A percentile compares a stretch with the other conserved stretches of the same genome.
Conservation (phyloP, 495 filamentous ascomycete species). For the Lindgomyces ingoldianus region DNA sequence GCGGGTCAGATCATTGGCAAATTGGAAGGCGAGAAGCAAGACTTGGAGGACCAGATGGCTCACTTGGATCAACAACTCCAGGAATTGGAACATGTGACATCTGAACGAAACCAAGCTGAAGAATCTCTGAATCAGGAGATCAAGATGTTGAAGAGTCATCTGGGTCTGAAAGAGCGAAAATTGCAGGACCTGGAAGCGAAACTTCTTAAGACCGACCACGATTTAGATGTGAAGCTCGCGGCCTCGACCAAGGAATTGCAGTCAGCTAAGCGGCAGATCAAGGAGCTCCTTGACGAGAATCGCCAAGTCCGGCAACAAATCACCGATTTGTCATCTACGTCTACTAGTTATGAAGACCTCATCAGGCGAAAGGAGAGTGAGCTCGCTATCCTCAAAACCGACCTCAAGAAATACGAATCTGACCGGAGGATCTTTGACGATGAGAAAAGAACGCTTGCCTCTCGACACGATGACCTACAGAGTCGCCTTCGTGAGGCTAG, state of each 20-base stretch:
- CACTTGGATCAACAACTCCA: conserved; percentile 68
- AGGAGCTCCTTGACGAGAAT: conserved; percentile 79
- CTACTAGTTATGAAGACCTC: conserved; percentile 90
- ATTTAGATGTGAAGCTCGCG: conserved; percentile 82
- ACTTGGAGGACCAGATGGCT: conserved; percentile 64
- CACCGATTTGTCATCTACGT: conserved; percentile 83
- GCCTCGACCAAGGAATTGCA: conserved; percentile 82
- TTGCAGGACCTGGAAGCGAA: conserved; percentile 83
- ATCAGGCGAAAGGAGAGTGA: conserved; percentile 93
- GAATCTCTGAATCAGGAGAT: conserved; percentile 75
- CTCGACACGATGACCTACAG: conserved; percentile 79
- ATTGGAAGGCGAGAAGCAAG: conserved; percentile 80
- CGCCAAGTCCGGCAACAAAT: conserved; percentile 82
- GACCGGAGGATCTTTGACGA: conserved; percentile 76
- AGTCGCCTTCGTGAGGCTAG: conserved; percentile 78
- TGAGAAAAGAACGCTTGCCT: conserved; percentile 66
- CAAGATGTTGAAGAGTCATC: conserved; percentile 88
- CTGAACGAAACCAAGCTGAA: conserved; percentile 69
- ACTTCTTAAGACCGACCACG: conserved; percentile 81
- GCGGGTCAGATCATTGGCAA: conserved; percentile 81
- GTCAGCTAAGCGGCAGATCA: conserved; percentile 65
- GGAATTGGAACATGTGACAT: conserved; percentile 65
- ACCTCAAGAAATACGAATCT: conserved; percentile 74
- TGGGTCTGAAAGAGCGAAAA: conserved; percentile 87
- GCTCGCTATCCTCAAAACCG: conserved; percentile 76